A percentile compares a stretch with the other conserved stretches of the same genome.
Evolutionary conservation across 192 early-diverging fungal species (phyloP).

Genomic region (Umbelopsis vinacea): DNA sequence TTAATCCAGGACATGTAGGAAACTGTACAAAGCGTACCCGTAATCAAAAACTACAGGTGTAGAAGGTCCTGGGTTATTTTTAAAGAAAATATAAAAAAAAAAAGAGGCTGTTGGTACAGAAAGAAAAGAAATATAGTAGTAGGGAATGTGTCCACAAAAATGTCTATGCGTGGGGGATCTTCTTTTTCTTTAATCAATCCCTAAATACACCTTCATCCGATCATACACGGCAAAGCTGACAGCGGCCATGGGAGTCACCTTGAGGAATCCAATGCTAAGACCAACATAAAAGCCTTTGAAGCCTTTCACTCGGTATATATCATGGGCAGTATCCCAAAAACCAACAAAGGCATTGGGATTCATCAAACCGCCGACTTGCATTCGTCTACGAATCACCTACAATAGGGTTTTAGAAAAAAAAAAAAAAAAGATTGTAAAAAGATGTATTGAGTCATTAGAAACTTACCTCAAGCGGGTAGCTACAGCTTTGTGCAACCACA

Average conservation of each 20-base stretch:
- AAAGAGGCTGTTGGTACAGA: not conserved
- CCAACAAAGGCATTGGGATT: slow-evolving; percentile 55
- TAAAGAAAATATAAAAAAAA: too few species aligned
- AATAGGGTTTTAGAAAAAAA: not conserved
- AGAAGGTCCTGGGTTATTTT: not conserved
- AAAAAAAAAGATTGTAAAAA: not conserved
- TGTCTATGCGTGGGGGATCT: not conserved
- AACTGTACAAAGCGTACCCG: slow-evolving; percentile 6
- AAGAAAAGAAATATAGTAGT: not conserved
- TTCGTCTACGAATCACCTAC: slow-evolving; percentile 77
- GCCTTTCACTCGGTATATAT: slow-evolving; percentile 71
- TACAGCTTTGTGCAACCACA: slow-evolving; percentile 79
- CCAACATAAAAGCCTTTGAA: slow-evolving; percentile 93
- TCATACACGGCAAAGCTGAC: slow-evolving; percentile 90
- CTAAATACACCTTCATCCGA: slow-evolving; percentile 66
- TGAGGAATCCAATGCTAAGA: slow-evolving; percentile 95
- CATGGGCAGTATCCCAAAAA: slow-evolving; percentile 60
- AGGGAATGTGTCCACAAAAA: not conserved
- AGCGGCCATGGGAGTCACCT: slow-evolving; percentile 93
- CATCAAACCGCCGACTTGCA: slow-evolving; percentile 78
- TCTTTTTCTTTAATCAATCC: slow-evolving; percentile 45
- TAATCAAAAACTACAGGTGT: not conserved
- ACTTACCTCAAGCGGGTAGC: slow-evolving; percentile 85
- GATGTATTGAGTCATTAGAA: not conserved
- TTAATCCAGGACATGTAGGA: not conserved